These are phyloP conservation scores for Fagopyrum tataricum DNA, from an alignment of 148 eudicot species.

Conservation along the genomic window DNA sequence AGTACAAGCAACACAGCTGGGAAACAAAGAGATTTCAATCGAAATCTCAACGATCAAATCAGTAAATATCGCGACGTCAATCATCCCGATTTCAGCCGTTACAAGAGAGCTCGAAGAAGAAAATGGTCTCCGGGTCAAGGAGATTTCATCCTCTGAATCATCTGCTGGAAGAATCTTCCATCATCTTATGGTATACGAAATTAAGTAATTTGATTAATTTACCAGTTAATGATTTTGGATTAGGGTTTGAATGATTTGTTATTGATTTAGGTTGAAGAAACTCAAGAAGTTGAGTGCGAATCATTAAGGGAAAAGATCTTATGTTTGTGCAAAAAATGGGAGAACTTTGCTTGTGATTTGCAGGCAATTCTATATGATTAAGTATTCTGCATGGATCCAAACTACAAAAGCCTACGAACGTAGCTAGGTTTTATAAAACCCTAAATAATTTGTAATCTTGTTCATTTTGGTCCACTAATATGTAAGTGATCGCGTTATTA, in stretches of 20 bases:
- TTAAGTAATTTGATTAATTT: background rate
- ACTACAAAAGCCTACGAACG: too few species aligned
- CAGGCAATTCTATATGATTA: too few species aligned
- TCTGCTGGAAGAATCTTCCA: constrained; percentile 43
- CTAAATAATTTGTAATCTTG: too few species aligned
- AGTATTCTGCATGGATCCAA: too few species aligned
- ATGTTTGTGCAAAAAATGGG: background rate
- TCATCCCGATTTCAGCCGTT: constrained; percentile 27
- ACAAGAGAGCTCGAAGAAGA: constrained; percentile 33
- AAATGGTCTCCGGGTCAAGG: constrained; percentile 31
- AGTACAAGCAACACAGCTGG: constrained; percentile 25
- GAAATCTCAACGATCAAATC: constrained; percentile 35
- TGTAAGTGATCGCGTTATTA: too few species aligned
- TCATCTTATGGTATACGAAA: constrained; percentile 20
- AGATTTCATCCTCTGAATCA: constrained; percentile 41
- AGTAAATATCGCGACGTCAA: background rate
- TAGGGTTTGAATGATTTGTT: background rate
- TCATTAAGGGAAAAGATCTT: background rate
- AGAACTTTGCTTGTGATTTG: background rate
- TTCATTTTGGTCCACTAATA: too few species aligned
- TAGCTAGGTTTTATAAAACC: too few species aligned
- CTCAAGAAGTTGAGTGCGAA: background rate
- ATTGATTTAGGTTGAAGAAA: background rate
- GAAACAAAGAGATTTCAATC: constrained; percentile 31
- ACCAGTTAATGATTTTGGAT: background rate